phyloP scores from a whole-genome alignment of 495 filamentous ascomycete species.

The Pyronema omphalodes region DNA sequence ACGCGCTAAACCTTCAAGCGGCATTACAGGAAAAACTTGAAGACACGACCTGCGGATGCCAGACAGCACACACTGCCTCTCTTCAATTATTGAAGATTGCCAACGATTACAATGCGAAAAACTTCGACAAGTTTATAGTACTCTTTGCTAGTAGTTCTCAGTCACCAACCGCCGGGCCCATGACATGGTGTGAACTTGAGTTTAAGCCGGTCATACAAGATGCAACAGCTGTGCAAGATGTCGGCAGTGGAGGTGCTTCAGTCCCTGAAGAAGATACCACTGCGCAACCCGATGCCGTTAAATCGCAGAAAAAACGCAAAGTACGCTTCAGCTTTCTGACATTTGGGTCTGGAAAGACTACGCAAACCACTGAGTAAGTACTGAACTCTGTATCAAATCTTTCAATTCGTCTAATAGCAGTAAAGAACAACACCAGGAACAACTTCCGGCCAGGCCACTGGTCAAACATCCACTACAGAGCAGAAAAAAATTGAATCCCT shows the following conservation, averaged over 20 bases:
- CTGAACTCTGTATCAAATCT: not conserved
- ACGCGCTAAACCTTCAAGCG: slow-evolving; percentile 13
- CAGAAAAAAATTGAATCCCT: slow-evolving; percentile 6
- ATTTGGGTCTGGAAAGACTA: not conserved
- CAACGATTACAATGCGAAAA: no score
- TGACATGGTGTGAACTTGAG: not conserved
- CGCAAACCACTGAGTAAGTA: not conserved
- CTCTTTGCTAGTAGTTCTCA: no score
- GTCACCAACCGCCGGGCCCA: no score
- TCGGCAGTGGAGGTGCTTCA: not conserved
- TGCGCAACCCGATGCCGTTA: not conserved
- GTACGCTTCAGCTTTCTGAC: not conserved
- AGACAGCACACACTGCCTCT: no score
- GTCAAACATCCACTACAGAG: not conserved
- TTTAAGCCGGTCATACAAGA: not conserved
- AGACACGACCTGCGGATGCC: no score
- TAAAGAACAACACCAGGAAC: not conserved
- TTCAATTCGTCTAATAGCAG: not conserved
- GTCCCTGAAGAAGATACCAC: not conserved
- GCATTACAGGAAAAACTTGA: slow-evolving; percentile 12
- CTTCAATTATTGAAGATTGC: no score
- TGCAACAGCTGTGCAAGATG: not conserved
- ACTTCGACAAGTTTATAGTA: no score
- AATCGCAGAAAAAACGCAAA: not conserved
- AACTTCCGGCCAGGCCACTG: not conserved